Evolutionary conservation across 345 rosid genomes (phyloP).

Genomic region (Ceriops zippeliana): DNA sequence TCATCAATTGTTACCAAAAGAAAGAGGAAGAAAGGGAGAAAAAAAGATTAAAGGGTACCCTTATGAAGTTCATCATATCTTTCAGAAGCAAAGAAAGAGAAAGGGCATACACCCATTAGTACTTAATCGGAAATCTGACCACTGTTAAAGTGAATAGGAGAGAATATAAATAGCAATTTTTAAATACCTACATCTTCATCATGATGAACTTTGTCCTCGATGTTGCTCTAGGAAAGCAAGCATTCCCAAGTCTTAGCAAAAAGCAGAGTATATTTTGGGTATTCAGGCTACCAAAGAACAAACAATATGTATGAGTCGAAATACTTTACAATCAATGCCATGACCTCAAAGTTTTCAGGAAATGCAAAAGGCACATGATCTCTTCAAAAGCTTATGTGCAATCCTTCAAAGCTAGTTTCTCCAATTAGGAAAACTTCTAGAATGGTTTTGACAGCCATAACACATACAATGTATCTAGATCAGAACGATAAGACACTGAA

Average conservation of each 20-base stretch:
- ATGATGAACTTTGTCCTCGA: slow-evolving; percentile 57
- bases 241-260: slow-evolving; percentile 81
- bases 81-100: no score
- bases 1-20: slow-evolving; percentile 51
- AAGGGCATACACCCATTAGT: background rate
- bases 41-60: no score
- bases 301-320: slow-evolving; percentile 23
- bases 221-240: slow-evolving; percentile 53
- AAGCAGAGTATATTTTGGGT: slow-evolving; percentile 67
- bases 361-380: no score
- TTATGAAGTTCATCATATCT: no score
- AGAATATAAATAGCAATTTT: slow-evolving; percentile 21
- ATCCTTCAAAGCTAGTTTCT: background rate
- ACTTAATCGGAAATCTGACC: slow-evolving; percentile 18
- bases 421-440: background rate
- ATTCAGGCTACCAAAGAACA: slow-evolving; percentile 59
- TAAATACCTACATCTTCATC: slow-evolving; percentile 52
- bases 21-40: slow-evolving; percentile 18
- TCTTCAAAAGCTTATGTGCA: no score
- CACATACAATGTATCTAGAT: background rate
- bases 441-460: background rate
- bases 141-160: background rate
- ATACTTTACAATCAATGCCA: background rate
- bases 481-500: background rate
- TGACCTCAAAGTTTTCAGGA: background rate